Conservation (phyloP, 2,329 filamentous ascomycete species). For the Fusarium ambrosium region DNA sequence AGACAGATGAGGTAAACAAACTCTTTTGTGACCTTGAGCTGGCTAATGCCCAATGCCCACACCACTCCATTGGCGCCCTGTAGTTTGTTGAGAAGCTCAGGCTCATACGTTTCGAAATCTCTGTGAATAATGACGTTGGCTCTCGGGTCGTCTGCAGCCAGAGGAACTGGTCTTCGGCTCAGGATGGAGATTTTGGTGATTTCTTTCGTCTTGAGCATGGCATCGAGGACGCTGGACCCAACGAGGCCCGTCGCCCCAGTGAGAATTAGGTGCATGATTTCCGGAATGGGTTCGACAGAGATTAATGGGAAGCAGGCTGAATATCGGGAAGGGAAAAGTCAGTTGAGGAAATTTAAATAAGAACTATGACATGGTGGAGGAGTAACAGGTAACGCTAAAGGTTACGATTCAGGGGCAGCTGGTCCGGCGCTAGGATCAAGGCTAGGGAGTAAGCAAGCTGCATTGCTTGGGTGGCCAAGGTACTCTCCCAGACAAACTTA, state of each 20-base stretch:
- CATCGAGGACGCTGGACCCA: background rate
- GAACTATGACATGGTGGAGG: background rate
- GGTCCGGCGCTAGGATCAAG: background rate
- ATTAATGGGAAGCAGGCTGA: background rate
- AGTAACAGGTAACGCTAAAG: background rate
- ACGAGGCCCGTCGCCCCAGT: slow-evolving; percentile 6
- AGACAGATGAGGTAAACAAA: background rate
- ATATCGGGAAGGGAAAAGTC: background rate
- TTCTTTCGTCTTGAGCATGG: slow-evolving; percentile 5
- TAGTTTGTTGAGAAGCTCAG: background rate
- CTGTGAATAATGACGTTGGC: background rate
- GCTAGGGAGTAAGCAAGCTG: background rate
- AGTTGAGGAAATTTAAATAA: background rate
- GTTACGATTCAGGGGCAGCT: background rate
- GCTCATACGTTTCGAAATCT: background rate
- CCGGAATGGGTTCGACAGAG: background rate
- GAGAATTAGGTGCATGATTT: slow-evolving; percentile 4
- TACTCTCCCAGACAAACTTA: background rate
- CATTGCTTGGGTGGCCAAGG: background rate
- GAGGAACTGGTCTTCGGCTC: background rate
- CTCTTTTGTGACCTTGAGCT: background rate
- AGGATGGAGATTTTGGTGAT: background rate
- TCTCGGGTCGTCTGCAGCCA: background rate
- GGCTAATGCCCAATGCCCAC: background rate
- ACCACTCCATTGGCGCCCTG: background rate